Percentiles rank a stretch among this genome's conserved stretches.
Conservation (phyloP, 179 eudicot species). For the Beta lomatogona region DNA sequence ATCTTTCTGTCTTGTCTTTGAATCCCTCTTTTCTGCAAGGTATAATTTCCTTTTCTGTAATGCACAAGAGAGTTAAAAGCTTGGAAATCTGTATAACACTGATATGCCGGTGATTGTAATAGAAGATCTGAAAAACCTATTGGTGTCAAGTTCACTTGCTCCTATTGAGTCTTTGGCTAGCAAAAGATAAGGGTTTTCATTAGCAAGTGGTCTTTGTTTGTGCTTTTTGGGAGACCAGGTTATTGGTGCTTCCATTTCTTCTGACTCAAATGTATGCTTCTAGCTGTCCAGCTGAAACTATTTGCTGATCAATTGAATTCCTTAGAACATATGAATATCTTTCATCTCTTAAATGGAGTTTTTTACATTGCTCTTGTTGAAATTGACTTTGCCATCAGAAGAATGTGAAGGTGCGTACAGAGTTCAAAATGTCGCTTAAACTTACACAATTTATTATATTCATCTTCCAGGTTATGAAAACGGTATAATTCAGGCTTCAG, state of each 20-base stretch:
- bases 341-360: background rate
- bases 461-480: constrained; percentile 64
- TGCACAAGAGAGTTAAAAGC: too few species aligned
- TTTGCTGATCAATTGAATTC: background rate
- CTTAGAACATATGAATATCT: background rate
- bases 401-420: background rate
- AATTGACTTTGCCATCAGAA: background rate
- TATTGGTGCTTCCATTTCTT: background rate
- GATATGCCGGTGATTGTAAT: background rate
- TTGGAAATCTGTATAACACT: background rate
- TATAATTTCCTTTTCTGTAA: too few species aligned
- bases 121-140: background rate
- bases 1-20: background rate
- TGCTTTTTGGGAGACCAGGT: background rate
- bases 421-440: too few species aligned
- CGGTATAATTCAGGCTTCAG: constrained; percentile 83
- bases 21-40: background rate
- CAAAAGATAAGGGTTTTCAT: background rate
- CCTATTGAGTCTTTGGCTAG: background rate
- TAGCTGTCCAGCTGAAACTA: too few species aligned
- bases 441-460: background rate
- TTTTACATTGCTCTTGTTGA: background rate
- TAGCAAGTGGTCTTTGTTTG: background rate
- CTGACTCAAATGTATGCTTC: background rate
- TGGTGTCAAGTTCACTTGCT: background rate